These are phyloP conservation scores for Trichoderma sp. DNA, from an alignment of 2,329 filamentous ascomycete genomes.

Conservation along the genomic window DNA sequence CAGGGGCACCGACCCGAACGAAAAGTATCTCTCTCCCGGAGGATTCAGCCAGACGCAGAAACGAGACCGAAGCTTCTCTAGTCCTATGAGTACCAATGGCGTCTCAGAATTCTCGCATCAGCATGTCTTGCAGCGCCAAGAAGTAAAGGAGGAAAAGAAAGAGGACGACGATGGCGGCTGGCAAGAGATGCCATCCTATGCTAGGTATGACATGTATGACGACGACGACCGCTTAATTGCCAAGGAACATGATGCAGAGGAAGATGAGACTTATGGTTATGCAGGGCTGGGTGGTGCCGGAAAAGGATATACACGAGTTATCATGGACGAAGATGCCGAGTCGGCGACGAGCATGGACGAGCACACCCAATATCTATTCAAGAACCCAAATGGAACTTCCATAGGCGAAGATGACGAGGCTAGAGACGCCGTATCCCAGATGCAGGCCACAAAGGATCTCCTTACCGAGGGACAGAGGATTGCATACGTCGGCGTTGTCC, in stretches of 20 bases:
- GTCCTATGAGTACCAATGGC: conserved; percentile 33
- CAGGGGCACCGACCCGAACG: neutral
- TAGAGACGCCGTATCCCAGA: conserved; percentile 82
- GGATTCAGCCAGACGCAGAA: conserved; percentile 31
- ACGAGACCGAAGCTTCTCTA: conserved; percentile 44
- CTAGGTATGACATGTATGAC: conserved; percentile 92
- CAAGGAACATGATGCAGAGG: conserved; percentile 71
- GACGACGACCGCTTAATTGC: conserved; percentile 88
- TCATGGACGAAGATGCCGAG: conserved; percentile 90
- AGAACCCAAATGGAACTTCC: conserved; percentile 62
- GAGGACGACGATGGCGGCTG: conserved; percentile 68
- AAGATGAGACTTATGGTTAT: conserved; percentile 69
- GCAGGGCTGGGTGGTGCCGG: conserved; percentile 81
- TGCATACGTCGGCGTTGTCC: conserved; percentile 89
- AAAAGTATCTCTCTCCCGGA: neutral
- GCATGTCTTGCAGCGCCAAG: conserved; percentile 41
- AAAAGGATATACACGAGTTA: conserved; percentile 93
- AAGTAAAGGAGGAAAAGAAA: conserved; percentile 53
- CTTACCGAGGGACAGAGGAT: conserved; percentile 94
- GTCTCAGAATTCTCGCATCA: conserved; percentile 63
- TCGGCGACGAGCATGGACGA: conserved; percentile 97
- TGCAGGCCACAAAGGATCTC: conserved; percentile 94
- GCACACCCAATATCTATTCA: conserved; percentile 94
- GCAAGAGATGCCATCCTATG: conserved; percentile 94
- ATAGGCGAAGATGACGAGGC: conserved; percentile 73